Base-by-base conservation (phyloP, 2,329 filamentous ascomycete genomes). In the Sporothrix curviconia region DNA sequence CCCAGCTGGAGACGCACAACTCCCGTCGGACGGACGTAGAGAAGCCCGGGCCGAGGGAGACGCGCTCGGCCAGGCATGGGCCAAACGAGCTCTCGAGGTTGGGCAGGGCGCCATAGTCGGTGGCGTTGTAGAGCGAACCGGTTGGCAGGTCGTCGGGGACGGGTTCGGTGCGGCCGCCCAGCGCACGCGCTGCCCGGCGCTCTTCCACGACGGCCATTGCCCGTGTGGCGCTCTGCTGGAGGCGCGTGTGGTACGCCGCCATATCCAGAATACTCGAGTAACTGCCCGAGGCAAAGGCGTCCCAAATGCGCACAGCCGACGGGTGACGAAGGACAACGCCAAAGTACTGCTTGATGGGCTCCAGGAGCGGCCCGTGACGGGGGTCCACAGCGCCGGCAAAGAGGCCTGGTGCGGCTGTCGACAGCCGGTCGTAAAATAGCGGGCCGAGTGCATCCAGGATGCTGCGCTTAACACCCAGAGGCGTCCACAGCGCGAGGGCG, bases 371-470 rank as follows among this genome's bases (percentile, higher is more conserved):
- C 60, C 46, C 69, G 61, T 17, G 39, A 14, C 34, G 36, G 0
- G 36, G 36, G 22, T n/a, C n/a, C n/a, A 22, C 24, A 7, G 17
- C 69, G 65, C 61, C 76, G 61, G 56, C 60, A 39, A 76, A 74
- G 43, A 74, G 62, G 0, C 70, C 71, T 0, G 81, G 81, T 0
- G 80, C 71, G 2, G 83, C 65, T 1, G 74, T 78, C 1, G 79
- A 78, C 6, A 83, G 67, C 2, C 81, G 74, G 64, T 84, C 81
- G 59, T 79, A 77, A 59, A 81, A 81, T 1, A 81, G 68, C 0
- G 79, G 76, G 3, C 72, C 79, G 0, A 84, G 71, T 0, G 79
- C 78, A 60, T 83, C 80, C n/a, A 81, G 75, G 28, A 82, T 79
- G 0, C 78, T 79, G 22, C 80, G 75, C 67, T 84, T 84, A 2